A percentile compares a stretch with the other conserved stretches of the same genome.
Conservation (phyloP, 2,329 filamentous ascomycete species). For the Penicillium digitatum region DNA sequence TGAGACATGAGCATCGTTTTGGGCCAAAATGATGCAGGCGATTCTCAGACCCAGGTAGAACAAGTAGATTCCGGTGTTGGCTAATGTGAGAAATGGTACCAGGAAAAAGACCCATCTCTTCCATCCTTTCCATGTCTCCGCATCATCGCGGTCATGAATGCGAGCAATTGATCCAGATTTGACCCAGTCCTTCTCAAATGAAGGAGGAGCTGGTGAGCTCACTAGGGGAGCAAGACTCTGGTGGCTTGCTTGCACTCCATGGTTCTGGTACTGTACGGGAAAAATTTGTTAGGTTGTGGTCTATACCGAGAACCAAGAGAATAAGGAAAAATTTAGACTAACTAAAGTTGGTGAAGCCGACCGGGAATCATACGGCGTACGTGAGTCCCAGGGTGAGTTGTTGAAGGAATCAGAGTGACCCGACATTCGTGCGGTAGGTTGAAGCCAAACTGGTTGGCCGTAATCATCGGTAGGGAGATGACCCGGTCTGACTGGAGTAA, state of each 20-base stretch:
- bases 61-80: constrained; percentile 36
- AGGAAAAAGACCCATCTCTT: constrained; percentile 35
- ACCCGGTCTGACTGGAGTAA: constrained; percentile 24
- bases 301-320: neutral
- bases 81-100: constrained; percentile 35
- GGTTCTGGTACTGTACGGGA: constrained; percentile 20
- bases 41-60: constrained; percentile 53
- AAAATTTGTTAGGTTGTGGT: neutral
- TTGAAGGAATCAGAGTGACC: constrained; percentile 21
- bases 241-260: constrained; percentile 30
- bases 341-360: constrained; percentile 33
- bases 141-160: constrained; percentile 36
- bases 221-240: constrained; percentile 36
- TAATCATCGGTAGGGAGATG: constrained; percentile 23
- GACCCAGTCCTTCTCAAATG: constrained; percentile 37
- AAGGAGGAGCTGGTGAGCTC: constrained; percentile 26
- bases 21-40: constrained; percentile 51
- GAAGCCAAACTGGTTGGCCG: constrained; percentile 20
- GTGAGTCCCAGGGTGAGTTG: constrained; percentile 20
- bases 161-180: constrained; percentile 37
- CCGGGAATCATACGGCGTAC: constrained; percentile 26
- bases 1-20: constrained; percentile 38
- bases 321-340: constrained; percentile 8
- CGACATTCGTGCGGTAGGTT: constrained; percentile 18
- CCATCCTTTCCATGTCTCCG: constrained; percentile 37